A percentile compares a stretch with the other conserved stretches of the same genome.
Evolutionary conservation across 805 yeast genomes (phyloP).

Genomic region (Clavispora asparagi): DNA sequence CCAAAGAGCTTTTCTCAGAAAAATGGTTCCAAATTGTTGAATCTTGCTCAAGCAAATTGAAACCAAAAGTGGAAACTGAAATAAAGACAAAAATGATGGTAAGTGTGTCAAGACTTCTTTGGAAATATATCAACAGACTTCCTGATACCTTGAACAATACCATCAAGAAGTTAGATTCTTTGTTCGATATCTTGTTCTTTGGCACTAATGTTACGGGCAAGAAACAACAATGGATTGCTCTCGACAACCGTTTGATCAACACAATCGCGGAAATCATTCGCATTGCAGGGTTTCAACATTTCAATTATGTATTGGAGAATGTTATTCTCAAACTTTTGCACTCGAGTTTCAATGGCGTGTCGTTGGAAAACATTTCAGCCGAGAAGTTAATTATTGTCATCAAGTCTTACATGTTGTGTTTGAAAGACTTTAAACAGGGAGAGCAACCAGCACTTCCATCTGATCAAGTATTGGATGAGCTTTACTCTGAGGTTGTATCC

Average conservation of each 20-base stretch:
- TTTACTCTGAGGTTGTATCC: not conserved
- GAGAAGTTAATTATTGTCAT: conserved; percentile 70
- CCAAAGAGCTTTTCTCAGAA: conserved; percentile 64
- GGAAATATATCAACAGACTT: conserved; percentile 87
- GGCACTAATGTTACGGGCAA: conserved; percentile 34
- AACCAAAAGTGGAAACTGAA: conserved; percentile 51
- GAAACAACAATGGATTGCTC: conserved; percentile 72
- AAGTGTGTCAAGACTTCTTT: conserved; percentile 67
- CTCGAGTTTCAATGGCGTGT: conserved; percentile 51
- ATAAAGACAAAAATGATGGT: conserved; percentile 54
- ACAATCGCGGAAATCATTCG: conserved; percentile 73
- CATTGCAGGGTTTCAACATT: conserved; percentile 71
- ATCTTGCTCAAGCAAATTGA: conserved; percentile 51
- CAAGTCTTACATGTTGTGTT: conserved; percentile 64
- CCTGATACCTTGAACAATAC: conserved; percentile 88
- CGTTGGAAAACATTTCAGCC: conserved; percentile 57
- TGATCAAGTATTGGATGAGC: conserved; percentile 35
- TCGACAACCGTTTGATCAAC: conserved; percentile 56
- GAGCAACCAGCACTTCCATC: conserved; percentile 73
- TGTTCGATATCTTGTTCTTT: conserved; percentile 55
- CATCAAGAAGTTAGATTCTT: conserved; percentile 64
- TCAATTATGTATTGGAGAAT: conserved; percentile 75
- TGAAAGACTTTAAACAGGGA: conserved; percentile 52
- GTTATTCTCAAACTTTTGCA: conserved; percentile 67
- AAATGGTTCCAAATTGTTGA: conserved; percentile 74